These are phyloP conservation scores for Podosphaera fusca DNA, from an alignment of 2,329 filamentous ascomycete species.

Conservation along the genomic window DNA sequence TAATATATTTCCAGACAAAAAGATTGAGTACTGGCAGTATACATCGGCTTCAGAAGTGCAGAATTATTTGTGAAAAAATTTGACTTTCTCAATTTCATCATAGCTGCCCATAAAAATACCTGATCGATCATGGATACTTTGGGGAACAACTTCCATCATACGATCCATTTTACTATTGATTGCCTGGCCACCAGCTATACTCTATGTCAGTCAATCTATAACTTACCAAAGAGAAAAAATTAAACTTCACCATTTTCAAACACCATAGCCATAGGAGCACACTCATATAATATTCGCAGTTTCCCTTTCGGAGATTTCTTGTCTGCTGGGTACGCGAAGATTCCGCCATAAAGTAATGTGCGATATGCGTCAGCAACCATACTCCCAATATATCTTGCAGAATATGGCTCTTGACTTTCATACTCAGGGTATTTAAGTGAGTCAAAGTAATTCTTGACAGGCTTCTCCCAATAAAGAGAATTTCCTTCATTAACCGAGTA, in stretches of 20 bases:
- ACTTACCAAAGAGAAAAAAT: background rate
- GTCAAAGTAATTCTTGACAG: conserved; percentile 71
- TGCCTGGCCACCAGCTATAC: conserved; percentile 66
- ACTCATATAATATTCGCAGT: conserved; percentile 91
- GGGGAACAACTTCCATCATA: conserved; percentile 72
- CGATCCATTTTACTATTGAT: conserved; percentile 77
- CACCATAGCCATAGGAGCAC: conserved; percentile 94
- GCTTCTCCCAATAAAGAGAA: conserved; percentile 83
- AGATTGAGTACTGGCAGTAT: too few relatives aligned
- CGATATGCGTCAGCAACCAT: conserved; percentile 98
- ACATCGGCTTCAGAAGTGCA: too few relatives aligned
- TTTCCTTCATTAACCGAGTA: conserved; percentile 99
- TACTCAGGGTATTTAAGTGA: conserved; percentile 58
- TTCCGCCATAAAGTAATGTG: conserved; percentile 80
- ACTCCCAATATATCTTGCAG: conserved; percentile 79
- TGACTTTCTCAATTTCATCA: conserved; percentile 90
- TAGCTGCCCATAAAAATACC: conserved; percentile 93
- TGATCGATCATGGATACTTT: conserved; percentile 83
- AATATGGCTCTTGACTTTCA: conserved; percentile 67
- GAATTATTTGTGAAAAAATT: conserved; percentile 20
- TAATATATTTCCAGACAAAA: too few relatives aligned
- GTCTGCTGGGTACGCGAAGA: conserved; percentile 94
- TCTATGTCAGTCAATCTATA: conserved; percentile 1
- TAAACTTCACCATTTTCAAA: conserved; percentile 65
- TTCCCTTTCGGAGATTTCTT: conserved; percentile 98